Conservation (phyloP, 306 rosid species). For the Dalbergia cultrata region DNA sequence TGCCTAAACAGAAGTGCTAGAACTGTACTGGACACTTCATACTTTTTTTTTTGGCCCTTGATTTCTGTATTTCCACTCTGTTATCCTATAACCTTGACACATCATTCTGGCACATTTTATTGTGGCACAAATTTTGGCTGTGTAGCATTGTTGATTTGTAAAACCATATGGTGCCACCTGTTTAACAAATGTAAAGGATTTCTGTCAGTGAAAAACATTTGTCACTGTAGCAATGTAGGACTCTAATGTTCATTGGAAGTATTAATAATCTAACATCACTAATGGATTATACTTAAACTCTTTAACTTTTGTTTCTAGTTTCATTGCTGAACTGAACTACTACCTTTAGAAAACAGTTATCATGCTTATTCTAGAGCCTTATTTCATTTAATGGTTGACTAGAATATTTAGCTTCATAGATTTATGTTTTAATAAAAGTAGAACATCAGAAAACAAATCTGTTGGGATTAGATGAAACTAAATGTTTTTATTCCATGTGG, state of each 20-base stretch:
- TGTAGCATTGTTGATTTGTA: background rate
- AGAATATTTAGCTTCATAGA: conserved; percentile 3
- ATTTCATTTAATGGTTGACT: conserved; percentile 8
- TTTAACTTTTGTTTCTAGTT: background rate
- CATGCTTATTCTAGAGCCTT: background rate
- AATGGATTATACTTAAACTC: background rate
- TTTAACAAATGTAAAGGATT: background rate
- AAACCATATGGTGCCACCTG: background rate
- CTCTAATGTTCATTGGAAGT: too few relatives aligned
- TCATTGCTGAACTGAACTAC: background rate
- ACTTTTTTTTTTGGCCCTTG: too few relatives aligned
- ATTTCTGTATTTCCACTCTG: too few relatives aligned
- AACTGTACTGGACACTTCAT: too few relatives aligned
- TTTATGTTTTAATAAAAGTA: too few relatives aligned
- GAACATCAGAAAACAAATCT: background rate
- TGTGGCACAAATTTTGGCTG: too few relatives aligned
- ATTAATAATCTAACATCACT: background rate
- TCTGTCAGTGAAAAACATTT: background rate
- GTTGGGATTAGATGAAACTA: background rate
- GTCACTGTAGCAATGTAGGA: background rate
- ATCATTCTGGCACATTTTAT: too few relatives aligned
- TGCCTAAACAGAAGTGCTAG: too few relatives aligned
- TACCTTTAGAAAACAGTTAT: background rate
- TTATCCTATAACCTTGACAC: too few relatives aligned
- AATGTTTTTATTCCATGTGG: background rate